These are phyloP conservation scores for Schizochytrium sp. DNA, from an alignment of 108 stramenopile species.

Conservation along the genomic window DNA sequence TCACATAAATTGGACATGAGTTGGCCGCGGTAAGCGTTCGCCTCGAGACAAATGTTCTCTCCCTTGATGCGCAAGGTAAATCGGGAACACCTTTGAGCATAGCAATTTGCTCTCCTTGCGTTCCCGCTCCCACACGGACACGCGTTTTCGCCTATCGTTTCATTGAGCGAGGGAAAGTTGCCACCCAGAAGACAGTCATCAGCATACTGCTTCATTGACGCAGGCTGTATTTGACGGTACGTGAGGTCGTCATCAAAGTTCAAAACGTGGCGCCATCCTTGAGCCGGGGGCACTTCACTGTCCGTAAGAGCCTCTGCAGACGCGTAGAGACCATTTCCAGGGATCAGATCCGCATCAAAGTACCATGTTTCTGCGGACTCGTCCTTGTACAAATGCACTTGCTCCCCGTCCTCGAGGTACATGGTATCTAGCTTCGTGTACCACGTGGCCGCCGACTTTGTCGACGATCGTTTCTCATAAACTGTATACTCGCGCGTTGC, in stretches of 20 bases:
- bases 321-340: not conserved
- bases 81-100: not conserved
- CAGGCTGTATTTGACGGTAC: not conserved
- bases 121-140: not conserved
- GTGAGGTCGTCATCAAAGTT: not conserved
- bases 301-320: not conserved
- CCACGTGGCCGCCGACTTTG: not conserved
- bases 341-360: not conserved
- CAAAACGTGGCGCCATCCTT: not conserved
- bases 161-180: not conserved
- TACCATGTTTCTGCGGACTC: not conserved
- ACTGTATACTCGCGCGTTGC: not conserved
- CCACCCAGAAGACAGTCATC: not conserved
- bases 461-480: not conserved
- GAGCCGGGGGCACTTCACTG: not conserved
- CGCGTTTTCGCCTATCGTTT: not conserved
- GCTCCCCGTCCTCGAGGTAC: not conserved
- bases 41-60: not conserved
- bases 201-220: not conserved
- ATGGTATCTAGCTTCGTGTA: not conserved
- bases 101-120: not conserved
- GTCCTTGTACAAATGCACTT: not conserved
- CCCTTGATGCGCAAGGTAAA: not conserved
- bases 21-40: not conserved
- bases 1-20: constrained; percentile 1